Evolutionary conservation across 306 rosid genomes (phyloP).

Genomic region (Lablab purpureus): DNA sequence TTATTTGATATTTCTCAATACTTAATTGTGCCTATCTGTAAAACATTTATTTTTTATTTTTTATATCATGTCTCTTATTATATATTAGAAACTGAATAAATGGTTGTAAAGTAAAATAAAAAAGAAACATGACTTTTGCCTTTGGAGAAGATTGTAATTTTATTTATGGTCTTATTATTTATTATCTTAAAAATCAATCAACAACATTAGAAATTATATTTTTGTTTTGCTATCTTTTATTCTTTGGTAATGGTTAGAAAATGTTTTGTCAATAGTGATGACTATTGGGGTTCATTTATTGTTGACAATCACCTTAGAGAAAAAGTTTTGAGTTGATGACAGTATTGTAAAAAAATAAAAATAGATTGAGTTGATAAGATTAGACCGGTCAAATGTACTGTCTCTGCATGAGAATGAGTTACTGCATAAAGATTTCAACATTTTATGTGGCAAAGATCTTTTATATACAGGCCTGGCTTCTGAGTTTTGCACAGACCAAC

Average conservation of each 20-base stretch:
- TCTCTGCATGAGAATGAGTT: conserved; percentile 42
- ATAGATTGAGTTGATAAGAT: conserved; percentile 39
- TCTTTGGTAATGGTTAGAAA: not conserved
- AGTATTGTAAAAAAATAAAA: not conserved
- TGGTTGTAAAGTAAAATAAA: too few species aligned
- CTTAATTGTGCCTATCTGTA: too few species aligned
- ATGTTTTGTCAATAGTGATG: not conserved
- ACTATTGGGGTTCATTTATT: not conserved
- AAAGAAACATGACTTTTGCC: too few species aligned
- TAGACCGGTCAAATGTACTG: conserved; percentile 57
- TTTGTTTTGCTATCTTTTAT: not conserved
- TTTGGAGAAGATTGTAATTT: not conserved
- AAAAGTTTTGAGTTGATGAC: not conserved
- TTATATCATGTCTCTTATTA: too few species aligned
- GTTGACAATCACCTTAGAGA: conserved; percentile 36
- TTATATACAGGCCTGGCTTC: conserved; percentile 60
- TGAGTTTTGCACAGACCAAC: conserved; percentile 55
- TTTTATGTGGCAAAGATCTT: conserved; percentile 39
- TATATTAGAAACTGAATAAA: too few species aligned
- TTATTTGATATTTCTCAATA: too few species aligned
- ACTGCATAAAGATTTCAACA: conserved; percentile 31
- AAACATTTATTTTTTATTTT: too few species aligned
- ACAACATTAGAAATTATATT: too few species aligned
- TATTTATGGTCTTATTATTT: not conserved
- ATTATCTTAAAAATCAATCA: not conserved